Base-by-base conservation (phyloP, 495 filamentous ascomycete species). In the Pyrenula aspistea region DNA sequence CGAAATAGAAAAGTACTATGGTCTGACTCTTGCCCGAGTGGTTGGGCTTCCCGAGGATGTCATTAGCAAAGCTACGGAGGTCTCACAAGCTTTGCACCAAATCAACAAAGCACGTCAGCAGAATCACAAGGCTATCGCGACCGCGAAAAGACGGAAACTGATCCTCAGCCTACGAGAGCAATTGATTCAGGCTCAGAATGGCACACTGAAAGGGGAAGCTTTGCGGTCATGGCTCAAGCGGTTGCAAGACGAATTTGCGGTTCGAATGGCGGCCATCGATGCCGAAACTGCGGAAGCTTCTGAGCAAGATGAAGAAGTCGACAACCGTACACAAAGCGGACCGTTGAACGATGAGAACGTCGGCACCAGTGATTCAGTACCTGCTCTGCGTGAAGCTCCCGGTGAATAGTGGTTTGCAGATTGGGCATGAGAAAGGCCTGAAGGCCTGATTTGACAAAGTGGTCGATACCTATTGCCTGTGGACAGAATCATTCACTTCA, bases 211-310 rank as follows among this genome's bases (percentile, higher is more conserved):
- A 25, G 82, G 80, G 3, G 71, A 73, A 2, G 73, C 76, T 0
- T 68, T 96, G 20, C 67, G 67, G 3, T 70, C 70, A 20, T 93
- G 88, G 78, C 65, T 96, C 55, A 74, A 71, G 52, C 79, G 78
- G 42, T 67, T 96, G 21, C 87, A 92, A 63, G 80, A 79, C 54
- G 87, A 95, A 54, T 96, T 95, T 65, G 77, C 85, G 2, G 62
- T 74, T 11, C 72, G 80, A 22, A 93, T 95, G 89, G 73, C 78
- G 56, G 73, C 77, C 19, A 77, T 88, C 47, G 76, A 81, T 24
- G 61, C 56, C 4, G 66, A 77, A 24, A 57, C 62, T 24, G 54
- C 51, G 36, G 50, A 24, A n/a, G 53, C 56, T 12, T 4, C 8
- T 10, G 53, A 61, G 2, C 65, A 62, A 2, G 51, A 60, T 10